Base-by-base conservation (phyloP, 1,139 yeast genomes). In the Kurtzmaniella quercitrusa region DNA sequence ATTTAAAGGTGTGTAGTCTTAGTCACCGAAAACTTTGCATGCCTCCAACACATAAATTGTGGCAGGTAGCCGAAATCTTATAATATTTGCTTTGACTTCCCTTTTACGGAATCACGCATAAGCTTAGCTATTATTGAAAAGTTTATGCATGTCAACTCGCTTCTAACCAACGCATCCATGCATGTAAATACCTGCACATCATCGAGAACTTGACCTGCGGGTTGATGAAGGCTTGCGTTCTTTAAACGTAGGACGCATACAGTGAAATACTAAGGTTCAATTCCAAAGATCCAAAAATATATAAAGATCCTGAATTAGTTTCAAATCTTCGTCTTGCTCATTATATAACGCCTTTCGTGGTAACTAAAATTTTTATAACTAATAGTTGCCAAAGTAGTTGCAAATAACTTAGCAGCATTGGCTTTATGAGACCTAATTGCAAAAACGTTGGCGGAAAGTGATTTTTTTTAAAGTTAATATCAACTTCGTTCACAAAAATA, bases 101-200 rank as follows among this genome's bases (percentile, higher is more conserved):
- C 3, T 26, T 26, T 11, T 26, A 26, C 34, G 8, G 34, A 12
- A 30, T 30, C 34, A 18, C 15, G 33, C 33, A 28, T 30, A 30
- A n/a, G 18, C 18, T 30, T 30, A n/a, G n/a, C n/a, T n/a, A 30
- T 14, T 30, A 30, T 30, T 19, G 26, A 12, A 34, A 18, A 34
- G 15, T 19, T 34, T 19, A 34, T 34, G 37, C 37, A 34, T n/a
- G n/a, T 8, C 14, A 5, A 11, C 14, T 33, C 20, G 37, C 37
- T 34, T 34, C 37, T 34, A 34, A 34, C 37, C 37, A 34, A 19
- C 23, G 26, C 37, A 34, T 34, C 37, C 26, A 34, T 34, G 26
- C 37, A 19, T 34, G 23, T 20, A 34, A 18, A 34, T 20, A 18
- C 37, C 26, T 34, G 37, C 20, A 19, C 37, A 18, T 34, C 37